Evolutionary conservation across 2,329 filamentous ascomycete genomes (phyloP), one percentile per base, ranked within the genome.

Genomic region (Colletotrichum tanaceti): DNA sequence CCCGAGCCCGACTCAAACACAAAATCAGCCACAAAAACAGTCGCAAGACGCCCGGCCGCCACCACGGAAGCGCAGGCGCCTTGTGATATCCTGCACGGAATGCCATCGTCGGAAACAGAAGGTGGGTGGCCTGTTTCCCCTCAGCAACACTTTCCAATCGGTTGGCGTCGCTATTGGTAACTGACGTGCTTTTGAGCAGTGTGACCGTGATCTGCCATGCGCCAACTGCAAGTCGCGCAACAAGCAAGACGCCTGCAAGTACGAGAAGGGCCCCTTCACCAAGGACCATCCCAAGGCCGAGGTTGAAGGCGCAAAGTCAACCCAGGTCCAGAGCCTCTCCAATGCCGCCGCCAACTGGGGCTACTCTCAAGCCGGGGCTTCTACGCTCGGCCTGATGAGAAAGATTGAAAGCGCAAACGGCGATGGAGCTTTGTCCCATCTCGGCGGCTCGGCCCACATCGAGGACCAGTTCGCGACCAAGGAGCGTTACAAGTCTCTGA

Each of bases 81-180:
- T 87, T 49, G 86, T 90, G 52, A 87, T 90, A 65, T 89, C 87
- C 9, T 90, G 88, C 72, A 87, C 84, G 13, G 88, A 90, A 74
- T 90, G 88, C 72, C 88, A 90, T 76, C 81, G 88, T 70, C 82
- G 88, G 68, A 90, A 90, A 74, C 87, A 89, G 74, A 88, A 88
- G 82, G 85, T 62, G 63, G 50, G 24, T 62, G 28, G 5, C 39
- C 20, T 22, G 20, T 41, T 59, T 32, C 24, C 62, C 35, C 62
- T 35, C 57, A 59, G 7, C 59, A 32, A n/a, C 44, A 54, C 47
- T 43, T 32, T 5, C 35, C 22, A 35, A 35, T 35, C 32, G 11
- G 14, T 43, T 43, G 7, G 24, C 11, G 16, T 55, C 41, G 38
- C 16, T n/a, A 18, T 46, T 38, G 18, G 58, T 63, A 43, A 57